A percentile compares a stretch with the other conserved stretches of the same genome.
Conservation (phyloP, 495 filamentous ascomycete species). For the Xylona heveae region DNA sequence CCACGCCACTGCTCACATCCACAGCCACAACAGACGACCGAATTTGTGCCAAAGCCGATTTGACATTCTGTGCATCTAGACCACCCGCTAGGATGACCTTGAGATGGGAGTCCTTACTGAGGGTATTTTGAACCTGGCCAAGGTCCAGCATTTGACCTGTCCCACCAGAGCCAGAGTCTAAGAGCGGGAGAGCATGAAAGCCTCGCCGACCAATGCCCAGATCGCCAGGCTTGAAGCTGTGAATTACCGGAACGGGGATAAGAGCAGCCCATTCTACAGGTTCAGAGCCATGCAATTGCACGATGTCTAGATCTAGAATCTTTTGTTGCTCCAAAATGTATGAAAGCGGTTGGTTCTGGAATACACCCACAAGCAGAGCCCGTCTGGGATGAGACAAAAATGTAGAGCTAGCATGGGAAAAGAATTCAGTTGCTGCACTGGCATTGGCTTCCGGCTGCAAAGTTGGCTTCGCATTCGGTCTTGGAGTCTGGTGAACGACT, state of each 20-base stretch:
- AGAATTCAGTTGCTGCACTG: conserved; percentile 31
- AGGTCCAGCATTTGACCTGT: conserved; percentile 58
- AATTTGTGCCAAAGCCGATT: conserved; percentile 31
- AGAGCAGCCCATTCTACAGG: conserved; percentile 75
- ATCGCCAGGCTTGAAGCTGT: conserved; percentile 54
- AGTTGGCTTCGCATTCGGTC: not conserved
- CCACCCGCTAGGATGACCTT: conserved; percentile 69
- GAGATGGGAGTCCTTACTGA: conserved; percentile 41
- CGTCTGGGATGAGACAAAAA: conserved; percentile 31
- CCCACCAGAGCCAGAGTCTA: conserved; percentile 71
- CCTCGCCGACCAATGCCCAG: conserved; percentile 47
- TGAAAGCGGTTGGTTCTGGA: conserved; percentile 69
- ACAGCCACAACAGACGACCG: conserved; percentile 53
- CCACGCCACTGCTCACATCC: conserved; percentile 87
- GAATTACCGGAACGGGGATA: conserved; percentile 80
- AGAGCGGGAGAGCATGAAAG: conserved; percentile 61
- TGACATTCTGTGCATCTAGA: conserved; percentile 53
- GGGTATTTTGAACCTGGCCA: conserved; percentile 32
- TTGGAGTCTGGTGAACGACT: conserved; percentile 37
- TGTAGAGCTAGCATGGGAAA: conserved; percentile 32
- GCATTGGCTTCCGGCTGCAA: not conserved
- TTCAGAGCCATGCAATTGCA: conserved; percentile 83
- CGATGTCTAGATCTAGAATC: conserved; percentile 61
- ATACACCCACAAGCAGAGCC: conserved; percentile 80
- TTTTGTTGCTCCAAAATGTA: conserved; percentile 59